phyloP scores from a whole-genome alignment of 1,284 basidiomycete genomes.

The Trametes sp. region DNA sequence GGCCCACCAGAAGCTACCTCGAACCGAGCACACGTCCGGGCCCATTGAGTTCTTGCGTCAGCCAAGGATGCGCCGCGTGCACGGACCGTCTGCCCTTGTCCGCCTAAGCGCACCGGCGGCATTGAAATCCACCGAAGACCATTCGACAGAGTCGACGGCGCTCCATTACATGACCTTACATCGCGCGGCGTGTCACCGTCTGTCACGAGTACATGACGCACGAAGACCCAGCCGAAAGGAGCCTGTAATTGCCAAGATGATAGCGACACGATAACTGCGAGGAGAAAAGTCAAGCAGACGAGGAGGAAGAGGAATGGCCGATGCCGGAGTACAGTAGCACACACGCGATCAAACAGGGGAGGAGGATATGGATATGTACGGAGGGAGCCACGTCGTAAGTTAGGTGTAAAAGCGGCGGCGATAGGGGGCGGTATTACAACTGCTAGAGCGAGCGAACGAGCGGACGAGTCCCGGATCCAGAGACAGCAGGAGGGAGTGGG shows the following conservation, averaged over 20 bases:
- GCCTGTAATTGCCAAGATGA: constrained; percentile 10
- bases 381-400: not conserved
- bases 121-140: too few relatives aligned
- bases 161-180: too few relatives aligned
- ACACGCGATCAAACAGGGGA: not conserved
- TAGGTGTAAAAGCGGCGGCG: not conserved
- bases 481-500: constrained; percentile 2
- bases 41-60: not conserved
- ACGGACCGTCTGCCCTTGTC: not conserved
- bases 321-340: constrained; percentile 1
- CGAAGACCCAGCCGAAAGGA: not conserved
- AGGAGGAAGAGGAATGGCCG: not conserved
- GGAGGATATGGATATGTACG: not conserved
- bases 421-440: not conserved
- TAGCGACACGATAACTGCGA: constrained; percentile 20
- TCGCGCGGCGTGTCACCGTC: too few relatives aligned
- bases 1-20: not conserved
- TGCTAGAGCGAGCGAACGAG: not conserved
- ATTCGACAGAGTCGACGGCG: too few relatives aligned
- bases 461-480: not conserved
- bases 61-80: not conserved
- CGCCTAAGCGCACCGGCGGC: not conserved
- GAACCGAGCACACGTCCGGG: not conserved
- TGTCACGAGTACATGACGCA: constrained; percentile 1
- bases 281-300: not conserved